Evolutionary conservation across 2,329 filamentous ascomycete genomes (phyloP), one percentile per base, ranked within the genome.

Genomic region (Trichoderma guizhouense): DNA sequence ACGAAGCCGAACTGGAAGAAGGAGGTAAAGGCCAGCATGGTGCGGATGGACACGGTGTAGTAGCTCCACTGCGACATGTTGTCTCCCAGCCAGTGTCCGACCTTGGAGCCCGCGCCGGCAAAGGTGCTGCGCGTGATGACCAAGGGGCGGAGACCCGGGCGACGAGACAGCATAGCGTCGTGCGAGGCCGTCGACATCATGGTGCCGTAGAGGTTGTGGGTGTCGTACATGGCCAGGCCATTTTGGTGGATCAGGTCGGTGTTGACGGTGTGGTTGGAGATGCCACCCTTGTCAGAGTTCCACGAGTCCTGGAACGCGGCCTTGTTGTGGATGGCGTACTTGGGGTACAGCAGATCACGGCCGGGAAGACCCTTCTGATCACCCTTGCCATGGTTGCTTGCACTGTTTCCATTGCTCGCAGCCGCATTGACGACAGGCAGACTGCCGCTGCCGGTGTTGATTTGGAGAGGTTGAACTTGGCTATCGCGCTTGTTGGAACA

Each of bases 101-200:
- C 91, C 83, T 88, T 92, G 79, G 89, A 89, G 1, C 94, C 93
- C 0, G 89, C 89, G 3, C 93, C 93, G 11, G 92, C 87, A 77
- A 95, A 96, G 1, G 93, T 96, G 51, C 91, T 93, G 18, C 94
- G 90, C 0, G 92, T 92, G 76, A 97, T 94, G 78, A 97, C 92
- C 81, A 97, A 93, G 0, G 94, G 94, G 0, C 94, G 89, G 79
- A 92, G 92, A 15, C 83, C 85, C 0, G 91, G 89, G 72, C 89
- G 88, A 21, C 93, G 84, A 2, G 84, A 79, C 3, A 91, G 83
- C 36, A 96, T 87, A 71, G 89, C 92, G 61, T 91, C 83, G 78
- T 94, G 93, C 0, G 93, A 96, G 11, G 92, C 92, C 72, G 92
- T 92, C 71, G 94, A 84, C 74, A 95, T 92, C 79, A 91, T 89